phyloP scores from a whole-genome alignment of 306 rosid genomes.

The Begonia masoniana region DNA sequence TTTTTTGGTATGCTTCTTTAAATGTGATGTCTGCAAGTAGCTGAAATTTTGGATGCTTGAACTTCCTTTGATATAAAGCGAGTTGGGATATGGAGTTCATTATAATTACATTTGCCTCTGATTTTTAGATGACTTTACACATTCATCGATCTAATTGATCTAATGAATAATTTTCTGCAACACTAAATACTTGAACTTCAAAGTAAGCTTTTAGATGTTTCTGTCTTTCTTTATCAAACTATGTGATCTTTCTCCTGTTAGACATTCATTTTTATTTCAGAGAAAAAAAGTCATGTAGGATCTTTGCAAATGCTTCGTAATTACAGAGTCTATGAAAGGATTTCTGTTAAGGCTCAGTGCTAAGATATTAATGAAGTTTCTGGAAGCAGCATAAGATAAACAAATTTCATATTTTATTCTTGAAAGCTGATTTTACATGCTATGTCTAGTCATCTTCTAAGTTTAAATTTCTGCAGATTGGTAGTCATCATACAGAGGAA shows the following conservation, averaged over 20 bases:
- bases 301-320: no score
- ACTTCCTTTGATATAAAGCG: neutral
- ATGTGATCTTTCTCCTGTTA: no score
- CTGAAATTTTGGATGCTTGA: neutral
- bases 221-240: no score
- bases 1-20: neutral
- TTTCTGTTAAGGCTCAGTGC: no score
- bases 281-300: no score
- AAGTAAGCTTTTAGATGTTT: no score
- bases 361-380: no score
- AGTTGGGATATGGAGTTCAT: neutral
- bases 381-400: no score
- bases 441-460: neutral
- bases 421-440: neutral
- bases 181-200: no score
- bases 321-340: no score
- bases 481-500: conserved; percentile 61
- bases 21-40: neutral
- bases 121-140: neutral
- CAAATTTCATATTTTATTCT: neutral
- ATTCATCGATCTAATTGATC: neutral
- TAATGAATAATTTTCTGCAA: neutral
- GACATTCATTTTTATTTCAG: no score
- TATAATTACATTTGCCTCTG: neutral
- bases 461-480: conserved; percentile 32